These are phyloP conservation scores for Arctium minus DNA, from an alignment of 129 eudicot genomes.

Conservation along the genomic window DNA sequence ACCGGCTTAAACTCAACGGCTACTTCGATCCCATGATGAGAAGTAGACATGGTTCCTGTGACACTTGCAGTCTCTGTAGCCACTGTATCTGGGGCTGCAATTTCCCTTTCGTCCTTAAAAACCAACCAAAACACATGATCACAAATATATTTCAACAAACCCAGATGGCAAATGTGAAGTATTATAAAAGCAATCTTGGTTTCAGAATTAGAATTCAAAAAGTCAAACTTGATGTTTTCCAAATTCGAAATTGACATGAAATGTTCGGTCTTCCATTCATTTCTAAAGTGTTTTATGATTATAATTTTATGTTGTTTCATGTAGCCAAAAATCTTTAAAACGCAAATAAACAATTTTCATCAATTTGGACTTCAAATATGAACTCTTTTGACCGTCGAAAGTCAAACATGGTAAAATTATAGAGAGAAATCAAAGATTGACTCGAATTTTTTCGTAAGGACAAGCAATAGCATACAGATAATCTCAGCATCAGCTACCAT, in stretches of 20 bases:
- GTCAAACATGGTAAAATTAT: conserved; percentile 2
- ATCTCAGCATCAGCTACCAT: not conserved
- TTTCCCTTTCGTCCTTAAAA: conserved; percentile 61
- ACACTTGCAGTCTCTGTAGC: conserved; percentile 26
- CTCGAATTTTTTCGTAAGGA: not conserved
- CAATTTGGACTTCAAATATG: not conserved
- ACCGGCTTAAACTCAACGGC: conserved; percentile 87
- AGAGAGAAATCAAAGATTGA: not conserved
- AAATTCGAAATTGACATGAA: not conserved
- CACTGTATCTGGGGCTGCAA: conserved; percentile 41
- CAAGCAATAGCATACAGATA: not conserved
- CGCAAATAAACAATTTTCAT: not conserved
- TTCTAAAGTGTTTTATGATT: not conserved
- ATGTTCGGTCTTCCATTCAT: not conserved
- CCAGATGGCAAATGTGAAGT: not conserved
- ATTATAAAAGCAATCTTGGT: not conserved
- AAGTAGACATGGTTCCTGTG: conserved; percentile 31
- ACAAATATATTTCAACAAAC: not conserved
- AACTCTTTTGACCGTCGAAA: conserved; percentile 15
- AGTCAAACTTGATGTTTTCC: conserved; percentile 8
- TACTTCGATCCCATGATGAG: conserved; percentile 76
- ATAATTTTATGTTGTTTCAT: not conserved
- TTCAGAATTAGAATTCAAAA: not conserved
- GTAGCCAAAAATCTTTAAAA: not conserved
- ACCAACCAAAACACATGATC: conserved; percentile 2